Base-by-base conservation (phyloP, 345 rosid species). In the Carallia pectinifolia region DNA sequence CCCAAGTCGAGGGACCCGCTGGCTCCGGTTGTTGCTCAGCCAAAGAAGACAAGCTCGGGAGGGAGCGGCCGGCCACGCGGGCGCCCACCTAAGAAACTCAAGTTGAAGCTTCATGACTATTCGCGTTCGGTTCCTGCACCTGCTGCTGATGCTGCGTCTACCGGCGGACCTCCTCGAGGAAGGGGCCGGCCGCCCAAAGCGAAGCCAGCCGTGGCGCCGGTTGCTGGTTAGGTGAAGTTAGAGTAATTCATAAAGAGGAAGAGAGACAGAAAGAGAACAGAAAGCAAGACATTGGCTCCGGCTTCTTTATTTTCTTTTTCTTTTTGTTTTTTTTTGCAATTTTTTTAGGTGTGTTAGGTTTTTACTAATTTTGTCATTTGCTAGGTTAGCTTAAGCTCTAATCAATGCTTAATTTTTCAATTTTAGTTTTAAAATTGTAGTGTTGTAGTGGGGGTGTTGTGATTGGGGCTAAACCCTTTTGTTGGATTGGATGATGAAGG, bases 101-200 rank as follows among this genome's bases (percentile, higher is more conserved):
- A 23, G 23, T 23, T 23, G 23, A 23, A 23, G 23, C 23, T 23
- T 23, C 23, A 23, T 23, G 23, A 23, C 23, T 23, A 23, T 23
- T 23, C 23, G 23, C 23, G 23, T 4, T 27, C 82, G 3, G 23
- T 23, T 68, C 64, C 19, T 0, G 85, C 83, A 2, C 73, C 80
- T 0, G 79, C 83, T 0, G 30, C 69, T 7, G 82, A 67, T 0
- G 30, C 76, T 12, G 36, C 83, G 0, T 77, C 90, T 1, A 33
- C 77, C 3, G 34, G 67, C 27, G 80, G 83, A 1, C 62, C 71
- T 15, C 79, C 82, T 7, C 72, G 92, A 68, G 97, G 98, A 5
- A 83, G 96, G 55, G 96, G 97, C 17, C 77, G 97, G 36, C 98
- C 97, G 39, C 90, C 93, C 7, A 93, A 93, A 74, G 93, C 79